Conservation (phyloP, 768 basidiomycete genomes). For the Flagelloscypha sp. region DNA sequence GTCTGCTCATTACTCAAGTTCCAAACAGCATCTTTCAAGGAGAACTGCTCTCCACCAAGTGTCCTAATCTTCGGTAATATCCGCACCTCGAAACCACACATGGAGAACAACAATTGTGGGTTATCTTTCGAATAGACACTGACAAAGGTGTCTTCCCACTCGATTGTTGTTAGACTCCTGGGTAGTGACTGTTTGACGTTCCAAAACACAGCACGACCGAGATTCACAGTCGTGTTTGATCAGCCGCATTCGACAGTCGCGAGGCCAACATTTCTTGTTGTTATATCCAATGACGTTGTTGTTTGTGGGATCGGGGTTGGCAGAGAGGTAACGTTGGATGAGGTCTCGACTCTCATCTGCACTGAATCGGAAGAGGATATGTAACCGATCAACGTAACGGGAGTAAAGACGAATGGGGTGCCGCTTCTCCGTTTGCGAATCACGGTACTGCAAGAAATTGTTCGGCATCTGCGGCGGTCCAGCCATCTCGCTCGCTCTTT, state of each 20-base stretch:
- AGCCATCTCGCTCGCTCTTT: slow-evolving; percentile 98
- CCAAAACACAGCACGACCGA: slow-evolving; percentile 98
- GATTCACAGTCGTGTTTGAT: slow-evolving; percentile 99
- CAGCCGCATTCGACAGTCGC: slow-evolving; percentile 97
- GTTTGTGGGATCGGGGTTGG: slow-evolving; percentile 97
- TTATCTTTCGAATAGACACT: slow-evolving; percentile 97
- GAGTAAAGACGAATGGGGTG: slow-evolving; percentile 99
- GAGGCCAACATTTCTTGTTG: slow-evolving; percentile 98
- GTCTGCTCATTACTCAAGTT: slow-evolving; percentile 95
- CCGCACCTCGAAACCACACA: slow-evolving; percentile 98
- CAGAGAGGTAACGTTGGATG: slow-evolving; percentile 94
- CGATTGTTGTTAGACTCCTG: slow-evolving; percentile 92
- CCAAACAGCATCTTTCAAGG: slow-evolving; percentile 93
- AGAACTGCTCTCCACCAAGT: slow-evolving; percentile 94
- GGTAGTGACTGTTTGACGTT: slow-evolving; percentile 97
- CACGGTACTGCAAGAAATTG: slow-evolving; percentile 96
- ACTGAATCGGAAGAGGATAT: slow-evolving; percentile 95
- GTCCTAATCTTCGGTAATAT: slow-evolving; percentile 95
- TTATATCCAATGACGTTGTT: slow-evolving; percentile 99
- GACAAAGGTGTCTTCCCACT: slow-evolving; percentile 98
- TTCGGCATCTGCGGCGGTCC: slow-evolving; percentile 97
- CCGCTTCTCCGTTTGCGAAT: slow-evolving; percentile 88
- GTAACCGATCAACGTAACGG: slow-evolving; percentile 90
- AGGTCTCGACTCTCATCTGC: slow-evolving; percentile 96
- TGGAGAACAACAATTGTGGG: slow-evolving; percentile 94